Evolutionary conservation across 176 grass and related monocot species (phyloP).

Genomic region (Musa beccarii): DNA sequence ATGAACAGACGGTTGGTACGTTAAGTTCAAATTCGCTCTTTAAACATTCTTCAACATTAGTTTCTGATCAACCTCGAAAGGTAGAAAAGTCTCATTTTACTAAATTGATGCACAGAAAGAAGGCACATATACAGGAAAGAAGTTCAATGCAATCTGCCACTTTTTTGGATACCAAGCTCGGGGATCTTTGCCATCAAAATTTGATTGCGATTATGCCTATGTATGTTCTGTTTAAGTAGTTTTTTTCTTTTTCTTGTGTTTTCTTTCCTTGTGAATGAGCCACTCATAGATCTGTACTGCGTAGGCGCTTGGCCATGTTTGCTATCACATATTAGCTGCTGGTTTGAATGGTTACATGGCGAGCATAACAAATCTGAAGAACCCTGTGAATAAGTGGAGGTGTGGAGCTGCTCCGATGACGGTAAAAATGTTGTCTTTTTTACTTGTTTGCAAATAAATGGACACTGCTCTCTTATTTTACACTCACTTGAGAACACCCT

Average conservation of each 20-base stretch:
- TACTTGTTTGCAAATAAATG: background rate
- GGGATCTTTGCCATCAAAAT: slow-evolving; percentile 90
- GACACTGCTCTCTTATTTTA: too few species aligned
- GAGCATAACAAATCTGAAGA: slow-evolving; percentile 96
- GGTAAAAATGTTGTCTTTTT: slow-evolving; percentile 23
- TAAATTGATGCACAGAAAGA: slow-evolving; percentile 46
- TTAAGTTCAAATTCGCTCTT: background rate
- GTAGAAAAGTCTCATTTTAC: too few species aligned
- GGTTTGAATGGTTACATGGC: slow-evolving; percentile 95
- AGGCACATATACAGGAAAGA: slow-evolving; percentile 95
- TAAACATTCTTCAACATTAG: too few species aligned
- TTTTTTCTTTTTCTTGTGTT: too few species aligned
- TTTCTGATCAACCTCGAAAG: too few species aligned
- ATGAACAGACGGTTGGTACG: slow-evolving; percentile 84
- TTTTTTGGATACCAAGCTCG: slow-evolving; percentile 99
- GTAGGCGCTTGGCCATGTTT: slow-evolving; percentile 92
- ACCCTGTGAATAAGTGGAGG: slow-evolving; percentile 81
- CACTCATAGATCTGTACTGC: background rate
- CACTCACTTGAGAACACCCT: too few species aligned
- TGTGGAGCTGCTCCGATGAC: slow-evolving; percentile 95
- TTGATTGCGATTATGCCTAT: slow-evolving; percentile 98
- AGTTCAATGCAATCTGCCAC: slow-evolving; percentile 97
- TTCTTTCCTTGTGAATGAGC: too few species aligned
- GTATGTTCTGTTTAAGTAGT: slow-evolving; percentile 22
- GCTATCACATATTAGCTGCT: slow-evolving; percentile 88